Percentiles rank a stretch among this genome's conserved stretches.
Conservation (phyloP, 805 yeast species). For the Starmerella geochares region DNA sequence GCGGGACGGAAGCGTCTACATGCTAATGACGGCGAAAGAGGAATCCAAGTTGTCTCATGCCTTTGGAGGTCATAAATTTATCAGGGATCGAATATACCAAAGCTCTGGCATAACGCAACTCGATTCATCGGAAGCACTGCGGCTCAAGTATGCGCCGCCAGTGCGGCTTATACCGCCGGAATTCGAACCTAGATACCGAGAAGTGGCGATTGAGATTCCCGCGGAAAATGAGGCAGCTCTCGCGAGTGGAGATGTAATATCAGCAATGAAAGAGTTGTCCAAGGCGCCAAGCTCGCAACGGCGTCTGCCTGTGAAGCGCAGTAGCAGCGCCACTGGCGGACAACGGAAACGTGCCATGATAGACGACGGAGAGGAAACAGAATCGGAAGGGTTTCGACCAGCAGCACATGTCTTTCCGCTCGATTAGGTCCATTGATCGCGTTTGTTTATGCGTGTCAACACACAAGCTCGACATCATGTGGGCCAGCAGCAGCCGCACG, state of each 20-base stretch:
- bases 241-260: conserved; percentile 20
- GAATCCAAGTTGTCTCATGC: conserved; percentile 70
- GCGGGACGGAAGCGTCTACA: conserved; percentile 70
- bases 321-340: neutral
- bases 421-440: neutral
- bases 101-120: conserved; percentile 9
- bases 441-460: neutral
- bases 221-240: conserved; percentile 47
- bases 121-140: conserved; percentile 22
- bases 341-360: neutral
- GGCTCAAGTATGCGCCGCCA: conserved; percentile 39
- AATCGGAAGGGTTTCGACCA: neutral
- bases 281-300: neutral
- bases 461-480: no score
- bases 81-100: conserved; percentile 52
- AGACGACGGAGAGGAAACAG: neutral
- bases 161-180: conserved; percentile 60
- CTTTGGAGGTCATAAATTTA: conserved; percentile 66
- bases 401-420: neutral
- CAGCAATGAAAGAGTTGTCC: conserved; percentile 19
- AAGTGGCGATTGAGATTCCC: conserved; percentile 53
- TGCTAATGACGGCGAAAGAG: conserved; percentile 70
- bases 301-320: neutral
- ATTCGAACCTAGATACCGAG: conserved; percentile 47
- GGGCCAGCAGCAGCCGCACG: neutral